Conservation (phyloP, 2,329 filamentous ascomycete species). For the Clathrospora elynae region DNA sequence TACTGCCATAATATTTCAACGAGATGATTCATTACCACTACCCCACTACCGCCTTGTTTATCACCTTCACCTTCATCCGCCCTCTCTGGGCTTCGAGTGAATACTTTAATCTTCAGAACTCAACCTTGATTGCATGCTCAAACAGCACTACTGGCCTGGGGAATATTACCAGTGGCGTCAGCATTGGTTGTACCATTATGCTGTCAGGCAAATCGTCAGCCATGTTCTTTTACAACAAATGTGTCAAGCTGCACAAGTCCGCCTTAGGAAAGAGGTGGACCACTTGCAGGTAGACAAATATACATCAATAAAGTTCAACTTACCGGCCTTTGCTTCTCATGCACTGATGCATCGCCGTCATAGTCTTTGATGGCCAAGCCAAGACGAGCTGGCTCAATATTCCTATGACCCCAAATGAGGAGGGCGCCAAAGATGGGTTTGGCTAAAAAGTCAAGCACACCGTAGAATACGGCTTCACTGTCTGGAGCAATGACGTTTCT, state of each 20-base stretch:
- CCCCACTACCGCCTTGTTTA: too few species aligned
- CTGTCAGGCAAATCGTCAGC: not conserved
- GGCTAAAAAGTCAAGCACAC: conserved; percentile 67
- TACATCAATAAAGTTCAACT: not conserved
- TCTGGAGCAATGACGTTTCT: conserved; percentile 70
- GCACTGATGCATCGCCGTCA: conserved; percentile 42
- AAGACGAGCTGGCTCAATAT: conserved; percentile 63
- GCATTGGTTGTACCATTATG: not conserved
- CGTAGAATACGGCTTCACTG: conserved; percentile 71
- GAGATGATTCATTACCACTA: too few species aligned
- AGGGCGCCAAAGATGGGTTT: conserved; percentile 68
- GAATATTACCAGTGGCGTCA: not conserved
- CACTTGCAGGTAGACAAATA: too few species aligned
- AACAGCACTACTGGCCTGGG: not conserved
- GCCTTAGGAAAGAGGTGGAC: not conserved
- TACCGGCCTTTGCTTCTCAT: conserved; percentile 28
- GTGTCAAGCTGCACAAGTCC: too few species aligned
- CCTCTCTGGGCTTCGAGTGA: too few species aligned
- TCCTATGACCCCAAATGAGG: conserved; percentile 66
- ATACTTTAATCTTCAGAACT: not conserved
- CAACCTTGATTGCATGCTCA: not conserved
- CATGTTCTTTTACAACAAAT: too few species aligned
- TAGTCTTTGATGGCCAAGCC: conserved; percentile 60
- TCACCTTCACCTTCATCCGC: too few species aligned
- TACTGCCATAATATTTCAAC: too few species aligned